phyloP scores from a whole-genome alignment of 2,329 filamentous ascomycete genomes.

The Apiospora phragmitis region DNA sequence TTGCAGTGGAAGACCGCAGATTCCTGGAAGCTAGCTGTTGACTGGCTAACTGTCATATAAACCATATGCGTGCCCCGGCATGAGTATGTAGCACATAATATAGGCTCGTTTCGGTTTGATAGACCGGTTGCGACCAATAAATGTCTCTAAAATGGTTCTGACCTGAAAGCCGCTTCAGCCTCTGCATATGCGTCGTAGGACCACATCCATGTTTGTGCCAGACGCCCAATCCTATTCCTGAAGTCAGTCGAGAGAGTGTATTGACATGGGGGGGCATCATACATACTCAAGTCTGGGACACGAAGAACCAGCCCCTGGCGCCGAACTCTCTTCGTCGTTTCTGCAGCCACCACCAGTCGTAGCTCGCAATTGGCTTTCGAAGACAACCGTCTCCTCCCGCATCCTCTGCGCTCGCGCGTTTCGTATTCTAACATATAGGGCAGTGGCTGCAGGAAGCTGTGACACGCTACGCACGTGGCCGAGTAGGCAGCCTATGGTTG shows the following conservation, averaged over 20 bases:
- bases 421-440: constrained; percentile 2
- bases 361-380: background rate
- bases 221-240: background rate
- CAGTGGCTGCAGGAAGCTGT: background rate
- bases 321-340: background rate
- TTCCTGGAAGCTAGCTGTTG: background rate
- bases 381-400: background rate
- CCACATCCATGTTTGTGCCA: background rate
- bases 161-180: background rate
- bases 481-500: background rate
- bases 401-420: background rate
- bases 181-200: background rate
- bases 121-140: fast-evolving
- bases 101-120: background rate
- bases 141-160: constrained; percentile 2
- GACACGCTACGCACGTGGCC: background rate
- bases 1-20: too few species aligned
- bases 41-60: background rate
- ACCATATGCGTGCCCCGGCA: background rate
- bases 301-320: background rate
- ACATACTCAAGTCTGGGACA: background rate
- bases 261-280: background rate
- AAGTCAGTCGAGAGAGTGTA: background rate
- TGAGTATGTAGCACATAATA: background rate
- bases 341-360: background rate